Conservation (phyloP, 1,139 yeast genomes). For the Pichia norvegensis region DNA sequence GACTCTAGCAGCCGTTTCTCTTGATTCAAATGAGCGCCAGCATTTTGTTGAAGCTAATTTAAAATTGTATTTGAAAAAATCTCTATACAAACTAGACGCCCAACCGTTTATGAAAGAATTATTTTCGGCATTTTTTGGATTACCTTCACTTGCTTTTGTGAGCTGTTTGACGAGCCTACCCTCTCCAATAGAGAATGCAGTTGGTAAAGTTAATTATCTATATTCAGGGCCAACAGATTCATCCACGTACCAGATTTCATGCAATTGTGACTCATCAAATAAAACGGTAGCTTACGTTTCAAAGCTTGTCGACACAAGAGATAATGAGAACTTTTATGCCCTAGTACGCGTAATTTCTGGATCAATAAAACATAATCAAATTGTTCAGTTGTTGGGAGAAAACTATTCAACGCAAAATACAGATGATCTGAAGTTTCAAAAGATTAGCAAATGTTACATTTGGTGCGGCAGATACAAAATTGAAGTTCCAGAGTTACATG, state of each 20-base stretch:
- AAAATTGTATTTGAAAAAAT: slow-evolving; percentile 34
- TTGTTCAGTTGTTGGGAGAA: slow-evolving; percentile 53
- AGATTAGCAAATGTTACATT: slow-evolving; percentile 41
- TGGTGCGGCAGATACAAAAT: slow-evolving; percentile 69
- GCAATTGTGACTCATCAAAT: slow-evolving; percentile 32
- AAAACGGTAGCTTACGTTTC: slow-evolving; percentile 52
- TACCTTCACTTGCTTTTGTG: slow-evolving; percentile 42
- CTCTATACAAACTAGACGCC: slow-evolving; percentile 43
- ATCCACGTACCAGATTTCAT: slow-evolving; percentile 18
- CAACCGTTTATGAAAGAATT: slow-evolving; percentile 50
- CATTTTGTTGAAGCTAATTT: slow-evolving; percentile 41
- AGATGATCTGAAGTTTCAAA: slow-evolving; percentile 38
- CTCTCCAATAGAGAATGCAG: slow-evolving; percentile 35
- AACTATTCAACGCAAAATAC: slow-evolving; percentile 43
- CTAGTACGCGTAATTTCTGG: slow-evolving; percentile 63
- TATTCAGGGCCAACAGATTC: slow-evolving; percentile 16
- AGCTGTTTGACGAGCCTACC: slow-evolving; percentile 39
- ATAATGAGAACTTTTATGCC: slow-evolving; percentile 42
- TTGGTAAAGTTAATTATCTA: slow-evolving; percentile 20
- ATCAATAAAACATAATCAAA: slow-evolving; percentile 38
- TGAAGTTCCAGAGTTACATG: slow-evolving; percentile 45
- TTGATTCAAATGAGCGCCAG: slow-evolving; percentile 38
- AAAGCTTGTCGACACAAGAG: slow-evolving; percentile 50
- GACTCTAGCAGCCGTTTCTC: slow-evolving; percentile 52
- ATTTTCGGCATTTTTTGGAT: slow-evolving; percentile 47